These are phyloP conservation scores for Orbilia ellipsospora DNA, from an alignment of 2,329 filamentous ascomycete genomes.

Conservation along the genomic window DNA sequence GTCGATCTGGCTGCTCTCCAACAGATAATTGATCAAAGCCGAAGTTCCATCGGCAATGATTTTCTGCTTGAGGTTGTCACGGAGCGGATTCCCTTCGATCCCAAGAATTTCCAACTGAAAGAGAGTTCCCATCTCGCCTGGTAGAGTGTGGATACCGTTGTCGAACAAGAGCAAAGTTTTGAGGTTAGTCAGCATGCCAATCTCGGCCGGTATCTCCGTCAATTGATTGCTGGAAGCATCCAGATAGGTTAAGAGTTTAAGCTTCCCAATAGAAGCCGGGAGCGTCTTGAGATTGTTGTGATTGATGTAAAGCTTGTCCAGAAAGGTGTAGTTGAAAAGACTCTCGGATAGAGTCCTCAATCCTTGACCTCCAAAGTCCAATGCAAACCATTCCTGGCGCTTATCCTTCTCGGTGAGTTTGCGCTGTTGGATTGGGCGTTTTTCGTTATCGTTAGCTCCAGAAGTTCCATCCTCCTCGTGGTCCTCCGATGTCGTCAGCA, in stretches of 20 bases:
- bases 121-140: conserved; percentile 86
- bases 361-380: conserved; percentile 97
- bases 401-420: conserved; percentile 75
- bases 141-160: conserved; percentile 84
- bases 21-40: conserved; percentile 81
- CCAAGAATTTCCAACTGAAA: conserved; percentile 89
- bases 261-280: conserved; percentile 81
- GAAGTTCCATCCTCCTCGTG: conserved; percentile 62
- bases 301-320: conserved; percentile 91
- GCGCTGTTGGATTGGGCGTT: conserved; percentile 63
- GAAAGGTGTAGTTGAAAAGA: conserved; percentile 87
- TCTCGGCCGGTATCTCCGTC: conserved; percentile 82
- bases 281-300: conserved; percentile 87
- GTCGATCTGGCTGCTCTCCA: conserved; percentile 83
- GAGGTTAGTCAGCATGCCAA: conserved; percentile 96
- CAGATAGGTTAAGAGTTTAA: conserved; percentile 82
- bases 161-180: conserved; percentile 88
- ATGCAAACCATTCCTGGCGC: conserved; percentile 87
- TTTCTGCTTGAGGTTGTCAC: conserved; percentile 79
- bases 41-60: conserved; percentile 89
- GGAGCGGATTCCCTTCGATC: conserved; percentile 89
- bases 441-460: conserved; percentile 64
- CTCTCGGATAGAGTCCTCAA: conserved; percentile 81
- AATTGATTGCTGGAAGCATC: conserved; percentile 92
- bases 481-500: conserved; percentile 61